Percentiles rank a stretch among this genome's conserved stretches.
Conservation (phyloP, 345 rosid genomes). For the Acer negundo region DNA sequence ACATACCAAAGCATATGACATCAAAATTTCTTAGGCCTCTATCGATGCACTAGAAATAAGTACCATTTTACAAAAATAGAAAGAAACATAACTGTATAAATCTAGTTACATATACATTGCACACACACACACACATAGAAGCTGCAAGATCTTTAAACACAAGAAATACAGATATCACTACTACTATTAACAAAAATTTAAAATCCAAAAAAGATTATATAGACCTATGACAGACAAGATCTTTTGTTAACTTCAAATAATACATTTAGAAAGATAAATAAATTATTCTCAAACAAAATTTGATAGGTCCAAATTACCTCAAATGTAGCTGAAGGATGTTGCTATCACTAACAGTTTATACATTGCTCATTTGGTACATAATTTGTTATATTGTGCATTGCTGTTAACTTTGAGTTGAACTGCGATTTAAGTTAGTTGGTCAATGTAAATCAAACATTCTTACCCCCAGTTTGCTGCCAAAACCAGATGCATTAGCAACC, state of each 20-base stretch:
- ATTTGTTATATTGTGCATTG: background rate
- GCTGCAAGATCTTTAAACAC: slow-evolving; percentile 1
- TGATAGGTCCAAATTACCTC: background rate
- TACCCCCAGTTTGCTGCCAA: slow-evolving; percentile 54
- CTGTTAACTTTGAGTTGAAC: background rate
- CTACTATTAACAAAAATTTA: background rate
- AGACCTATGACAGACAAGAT: background rate
- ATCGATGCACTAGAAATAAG: background rate
- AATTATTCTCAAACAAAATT: background rate
- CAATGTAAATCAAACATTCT: slow-evolving; percentile 17
- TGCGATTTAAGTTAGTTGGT: background rate
- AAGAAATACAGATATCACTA: background rate
- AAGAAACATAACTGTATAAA: background rate
- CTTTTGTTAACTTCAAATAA: background rate
- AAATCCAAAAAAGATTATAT: background rate
- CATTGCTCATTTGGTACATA: background rate
- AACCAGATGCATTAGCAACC: slow-evolving; percentile 49
- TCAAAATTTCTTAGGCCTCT: slow-evolving; percentile 11
- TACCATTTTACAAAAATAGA: slow-evolving; percentile 5
- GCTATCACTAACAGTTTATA: slow-evolving; percentile 1
- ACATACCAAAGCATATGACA: slow-evolving; percentile 16
- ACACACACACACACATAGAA: background rate
- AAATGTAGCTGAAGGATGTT: background rate
- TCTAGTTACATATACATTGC: background rate
- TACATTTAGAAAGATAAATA: background rate